Evolutionary conservation across 768 basidiomycete species (phyloP), one percentile per base, ranked within the genome.

Genomic region (Termitomyces sp.): DNA sequence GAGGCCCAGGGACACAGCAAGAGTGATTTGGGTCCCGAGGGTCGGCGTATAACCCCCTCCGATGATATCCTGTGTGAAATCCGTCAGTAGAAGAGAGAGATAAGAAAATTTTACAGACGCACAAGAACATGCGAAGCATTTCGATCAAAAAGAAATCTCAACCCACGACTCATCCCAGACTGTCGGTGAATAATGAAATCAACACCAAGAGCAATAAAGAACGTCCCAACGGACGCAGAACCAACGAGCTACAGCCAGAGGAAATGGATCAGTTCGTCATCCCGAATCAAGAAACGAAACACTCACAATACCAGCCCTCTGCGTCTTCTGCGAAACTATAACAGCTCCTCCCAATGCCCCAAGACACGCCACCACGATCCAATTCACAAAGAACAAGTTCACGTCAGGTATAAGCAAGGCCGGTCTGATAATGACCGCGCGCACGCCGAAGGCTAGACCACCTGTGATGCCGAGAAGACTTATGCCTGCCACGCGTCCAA

Each of bases 91-190:
- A 27, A 31, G 9, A 50, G 30, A n/a, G 54, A 52, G 22, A 44
- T 57, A 7, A 24, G 20, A 50, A 16, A 58, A 54, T 34, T 4
- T 3, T 16, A 27, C 4, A 6, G 11, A 72, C 82, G 58, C 60
- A 87, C 85, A 58, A 77, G 72, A 54, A 74, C 68, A 70, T 89
- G 87, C 30, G 80, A 76, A 11, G 73, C 65, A 63, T 89, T 89
- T 46, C 81, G 75, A 65, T 89, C 88, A 59, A 88, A 78, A 15
- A 89, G 75, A 63, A 77, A 81, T 22, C 88, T 78, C 33, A 89
- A 74, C 2, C 87, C 87, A 22, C 79, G 72, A 63, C 86, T 85
- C 76, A 87, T 78, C 6, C 87, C 88, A 6, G 72, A 69, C 65
- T 89, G 86, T 62, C 78, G 73, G 60, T 86, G 77, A 52, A 86